Conservation (phyloP, 2,329 filamentous ascomycete species). For the Eurotiales sp. region DNA sequence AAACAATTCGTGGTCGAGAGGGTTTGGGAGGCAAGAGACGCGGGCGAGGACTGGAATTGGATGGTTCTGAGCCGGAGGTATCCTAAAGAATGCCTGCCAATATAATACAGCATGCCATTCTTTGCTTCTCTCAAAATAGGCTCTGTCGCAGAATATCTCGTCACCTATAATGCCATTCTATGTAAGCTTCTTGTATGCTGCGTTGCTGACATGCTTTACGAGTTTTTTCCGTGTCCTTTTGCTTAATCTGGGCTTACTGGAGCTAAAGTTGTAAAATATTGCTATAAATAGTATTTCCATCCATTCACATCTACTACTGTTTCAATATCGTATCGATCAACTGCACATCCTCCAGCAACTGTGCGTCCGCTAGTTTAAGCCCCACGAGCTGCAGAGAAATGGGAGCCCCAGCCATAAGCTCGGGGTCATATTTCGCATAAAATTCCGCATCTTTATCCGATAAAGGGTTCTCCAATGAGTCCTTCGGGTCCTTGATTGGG, state of each 20-base stretch:
- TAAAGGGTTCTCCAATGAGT: background rate
- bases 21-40: conserved; percentile 28
- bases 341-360: conserved; percentile 29
- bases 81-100: conserved; percentile 29
- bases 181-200: too few species aligned
- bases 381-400: conserved; percentile 32
- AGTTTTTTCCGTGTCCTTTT: too few species aligned
- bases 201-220: too few species aligned
- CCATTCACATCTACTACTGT: background rate
- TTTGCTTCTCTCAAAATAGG: too few species aligned
- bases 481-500: conserved; percentile 23
- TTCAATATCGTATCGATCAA: conserved; percentile 21
- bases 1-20: conserved; percentile 23
- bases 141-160: too few species aligned
- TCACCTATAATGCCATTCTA: too few species aligned
- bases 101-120: conserved; percentile 13
- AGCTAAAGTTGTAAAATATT: too few species aligned
- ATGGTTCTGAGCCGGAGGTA: conserved; percentile 25
- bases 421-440: conserved; percentile 32
- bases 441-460: conserved; percentile 21
- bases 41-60: conserved; percentile 27
- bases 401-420: conserved; percentile 32
- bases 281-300: too few species aligned
- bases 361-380: conserved; percentile 28
- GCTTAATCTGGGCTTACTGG: too few species aligned